Conservation (phyloP, 2,329 filamentous ascomycete genomes). For the Cryphonectria japonica region DNA sequence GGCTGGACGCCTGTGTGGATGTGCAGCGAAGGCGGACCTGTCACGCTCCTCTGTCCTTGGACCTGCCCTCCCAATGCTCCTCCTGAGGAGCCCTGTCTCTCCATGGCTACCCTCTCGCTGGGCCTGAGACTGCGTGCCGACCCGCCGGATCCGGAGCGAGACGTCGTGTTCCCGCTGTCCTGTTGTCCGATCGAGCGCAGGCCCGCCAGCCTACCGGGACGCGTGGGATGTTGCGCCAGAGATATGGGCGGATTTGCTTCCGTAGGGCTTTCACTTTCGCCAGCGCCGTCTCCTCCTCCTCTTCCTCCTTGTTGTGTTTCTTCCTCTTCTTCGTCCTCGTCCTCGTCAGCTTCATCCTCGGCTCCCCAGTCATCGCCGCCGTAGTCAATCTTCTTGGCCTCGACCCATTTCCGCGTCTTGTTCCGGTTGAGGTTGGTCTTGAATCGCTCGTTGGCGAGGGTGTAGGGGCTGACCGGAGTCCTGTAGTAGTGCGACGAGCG, state of each 20-base stretch:
- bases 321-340: slow-evolving; percentile 48
- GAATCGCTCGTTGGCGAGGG: slow-evolving; percentile 53
- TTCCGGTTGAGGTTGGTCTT: slow-evolving; percentile 84
- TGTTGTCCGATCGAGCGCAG: slow-evolving; percentile 25
- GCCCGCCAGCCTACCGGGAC: slow-evolving; percentile 24
- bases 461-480: slow-evolving; percentile 31
- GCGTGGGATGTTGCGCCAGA: slow-evolving; percentile 26
- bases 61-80: background rate
- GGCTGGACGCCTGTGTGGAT: slow-evolving; percentile 30
- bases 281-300: background rate
- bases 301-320: slow-evolving; percentile 30
- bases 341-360: slow-evolving; percentile 66
- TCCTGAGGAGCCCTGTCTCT: slow-evolving; percentile 24
- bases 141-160: slow-evolving; percentile 20
- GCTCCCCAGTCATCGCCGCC: slow-evolving; percentile 94
- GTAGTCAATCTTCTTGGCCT: slow-evolving; percentile 84
- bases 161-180: slow-evolving; percentile 19
- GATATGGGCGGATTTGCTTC: slow-evolving; percentile 11
- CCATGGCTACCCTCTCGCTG: slow-evolving; percentile 28
- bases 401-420: slow-evolving; percentile 94
- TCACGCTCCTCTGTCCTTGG: slow-evolving; percentile 29
- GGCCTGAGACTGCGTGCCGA: slow-evolving; percentile 26
- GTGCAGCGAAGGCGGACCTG: slow-evolving; percentile 32
- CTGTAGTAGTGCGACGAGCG: slow-evolving; percentile 28
- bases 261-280: slow-evolving; percentile 40